Conservation (phyloP, 148 eudicot genomes). For the Rhododendron mucronatum region DNA sequence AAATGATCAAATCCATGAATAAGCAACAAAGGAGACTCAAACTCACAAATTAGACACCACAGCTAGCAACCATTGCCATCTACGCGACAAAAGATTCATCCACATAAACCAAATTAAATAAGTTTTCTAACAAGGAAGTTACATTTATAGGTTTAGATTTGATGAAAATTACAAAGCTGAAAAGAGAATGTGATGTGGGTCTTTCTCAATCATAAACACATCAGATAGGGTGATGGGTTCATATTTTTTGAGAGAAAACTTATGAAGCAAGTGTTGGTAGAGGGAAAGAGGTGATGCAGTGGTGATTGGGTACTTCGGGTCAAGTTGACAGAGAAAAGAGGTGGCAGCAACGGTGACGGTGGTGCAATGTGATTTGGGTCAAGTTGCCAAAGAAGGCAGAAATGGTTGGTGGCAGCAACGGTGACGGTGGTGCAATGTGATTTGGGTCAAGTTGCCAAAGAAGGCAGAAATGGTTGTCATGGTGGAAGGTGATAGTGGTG, state of each 20-base stretch:
- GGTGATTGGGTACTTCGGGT: not conserved
- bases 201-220: not conserved
- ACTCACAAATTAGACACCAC: not conserved
- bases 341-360: not conserved
- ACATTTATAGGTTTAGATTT: not conserved
- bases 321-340: not conserved
- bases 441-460: not conserved
- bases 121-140: not conserved
- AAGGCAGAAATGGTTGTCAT: not conserved
- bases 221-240: not conserved
- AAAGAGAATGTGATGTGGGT: not conserved
- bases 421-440: not conserved
- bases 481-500: not conserved
- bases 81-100: not conserved
- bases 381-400: not conserved
- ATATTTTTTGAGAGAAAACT: not conserved
- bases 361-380: not conserved
- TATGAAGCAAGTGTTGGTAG: not conserved
- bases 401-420: not conserved
- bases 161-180: not conserved
- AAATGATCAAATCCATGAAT: not conserved
- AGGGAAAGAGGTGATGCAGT: not conserved
- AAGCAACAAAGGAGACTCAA: not conserved
- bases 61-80: not conserved
- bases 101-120: not conserved